phyloP scores from a whole-genome alignment of 2,329 filamentous ascomycete genomes.

The Xylariaceae sp. region DNA sequence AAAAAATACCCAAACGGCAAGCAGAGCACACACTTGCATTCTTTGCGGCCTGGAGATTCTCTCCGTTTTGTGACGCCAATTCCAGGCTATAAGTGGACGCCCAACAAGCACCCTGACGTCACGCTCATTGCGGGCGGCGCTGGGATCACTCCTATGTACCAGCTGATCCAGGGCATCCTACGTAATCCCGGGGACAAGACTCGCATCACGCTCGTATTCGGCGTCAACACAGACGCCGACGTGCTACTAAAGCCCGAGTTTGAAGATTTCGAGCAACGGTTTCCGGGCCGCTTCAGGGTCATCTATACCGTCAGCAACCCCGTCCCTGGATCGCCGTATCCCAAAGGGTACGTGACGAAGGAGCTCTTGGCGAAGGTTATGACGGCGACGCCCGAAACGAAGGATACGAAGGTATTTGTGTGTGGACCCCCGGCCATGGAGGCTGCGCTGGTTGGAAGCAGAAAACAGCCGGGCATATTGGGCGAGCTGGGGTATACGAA shows the following conservation, averaged over 20 bases:
- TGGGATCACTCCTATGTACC: constrained; percentile 74
- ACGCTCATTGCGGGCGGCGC: constrained; percentile 73
- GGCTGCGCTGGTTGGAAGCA: constrained; percentile 56
- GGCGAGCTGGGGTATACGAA: constrained; percentile 62
- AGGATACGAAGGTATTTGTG: constrained; percentile 66
- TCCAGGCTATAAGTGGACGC: constrained; percentile 59
- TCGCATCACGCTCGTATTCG: constrained; percentile 68
- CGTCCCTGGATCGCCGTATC: constrained; percentile 46
- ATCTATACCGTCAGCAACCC: constrained; percentile 63
- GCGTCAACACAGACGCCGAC: constrained; percentile 69
- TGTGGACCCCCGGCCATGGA: constrained; percentile 75
- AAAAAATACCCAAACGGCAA: constrained; percentile 72
- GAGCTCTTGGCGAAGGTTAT: constrained; percentile 58
- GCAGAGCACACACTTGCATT: constrained; percentile 70
- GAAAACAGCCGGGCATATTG: constrained; percentile 55
- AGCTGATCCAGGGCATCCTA: constrained; percentile 67
- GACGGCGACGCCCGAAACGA: constrained; percentile 38
- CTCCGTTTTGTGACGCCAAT: constrained; percentile 64
- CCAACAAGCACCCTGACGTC: constrained; percentile 57
- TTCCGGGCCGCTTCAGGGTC: constrained; percentile 61
- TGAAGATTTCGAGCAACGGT: constrained; percentile 53
- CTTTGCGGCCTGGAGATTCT: constrained; percentile 64
- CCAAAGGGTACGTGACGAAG: constrained; percentile 64
- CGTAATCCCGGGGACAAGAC: constrained; percentile 66
- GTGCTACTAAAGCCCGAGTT: constrained; percentile 64